Evolutionary conservation across 1,139 yeast species (phyloP), one percentile per base, ranked within the genome.

Genomic region (Candida sp.): DNA sequence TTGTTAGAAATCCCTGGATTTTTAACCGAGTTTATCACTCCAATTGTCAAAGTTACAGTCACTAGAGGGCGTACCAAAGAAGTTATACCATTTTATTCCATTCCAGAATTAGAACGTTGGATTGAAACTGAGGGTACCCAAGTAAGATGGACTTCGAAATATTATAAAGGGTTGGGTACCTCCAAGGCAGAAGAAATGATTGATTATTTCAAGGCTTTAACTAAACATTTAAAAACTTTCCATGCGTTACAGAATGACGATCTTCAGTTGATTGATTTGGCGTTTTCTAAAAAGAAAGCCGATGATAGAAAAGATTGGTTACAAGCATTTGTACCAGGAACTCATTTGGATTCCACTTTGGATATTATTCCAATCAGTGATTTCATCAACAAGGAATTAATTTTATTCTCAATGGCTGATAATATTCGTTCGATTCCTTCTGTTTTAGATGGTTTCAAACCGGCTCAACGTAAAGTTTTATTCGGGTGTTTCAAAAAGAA

Each of bases 241-340:
- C 93, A 89, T 61, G 79, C 91, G 5, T 71, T 95, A 43, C 84
- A 87, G 62, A 89, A 80, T 5, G 87, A 84, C 30, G 99, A 95
- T 57, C 81, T 79, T 47, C 82, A 77, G n/a, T 70, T 79, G 30
- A 90, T 95, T 56, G 99, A 95, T 58, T 72, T 95, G 47, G 99
- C 98, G 0, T 95, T 95, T 56, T 87, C 97, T 3, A 95, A 95
- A 64, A 88, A 87, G 62, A 90, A 88, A 54, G 98, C 99, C 0
- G 99, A 95, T 63, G 97, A 90, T 49, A 85, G 99, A 72, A 95
- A 95, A 60, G 97, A 90, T 55, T 95, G 99, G 99, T 73, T 95
- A 45, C 85, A 96, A 56, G 84, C 82, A 15, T 89, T 81, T 62
- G 81, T 79, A 51, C 97, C 97, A 0, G 99, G 99, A 21, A 90